Evolutionary conservation across 805 yeast species (phyloP), one percentile per base, ranked within the genome.

Genomic region (Yamadazyma sp.): DNA sequence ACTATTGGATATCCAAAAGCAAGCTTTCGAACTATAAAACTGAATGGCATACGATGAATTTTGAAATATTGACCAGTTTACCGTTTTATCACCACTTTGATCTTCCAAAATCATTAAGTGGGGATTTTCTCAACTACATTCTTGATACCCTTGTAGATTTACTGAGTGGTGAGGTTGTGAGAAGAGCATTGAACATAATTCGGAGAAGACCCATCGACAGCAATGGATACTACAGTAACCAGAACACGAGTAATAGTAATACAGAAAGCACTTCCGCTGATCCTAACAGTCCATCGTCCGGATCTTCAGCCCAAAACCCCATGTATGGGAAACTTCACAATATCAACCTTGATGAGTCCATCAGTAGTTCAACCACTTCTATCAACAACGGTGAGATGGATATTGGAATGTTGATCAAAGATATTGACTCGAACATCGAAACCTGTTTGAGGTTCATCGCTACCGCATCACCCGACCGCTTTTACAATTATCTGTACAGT

Each of bases 401-500:
- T 10, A 18, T 17, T 3, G 8, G 23, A 5, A 17, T 13, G 12
- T 27, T 36, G 6, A 36, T 46, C 2, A 46, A 46, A 9, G 64
- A 61, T 21, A 62, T 68, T 28, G 73, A 68, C 47, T 35, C 39
- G n/a, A 49, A 58, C 37, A 45, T 60, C 12, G 63, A 59, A 42
- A 40, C 55, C 10, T 50, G 62, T 14, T 46, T 65, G 28, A 53
- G 64, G 30, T 67, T 54, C 37, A 41, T 68, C 9, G 67, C 71
- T 1, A 54, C 64, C 1, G 54, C 73, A 3, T 64, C 64, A 42
- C 65, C 73, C 1, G 35, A 32, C 2, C 57, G 56, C 4, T 67
- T 63, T 42, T 58, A 51, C 37, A 41, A 44, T 18, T 67, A 53
- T 37, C 30, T 64, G 7, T 38, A 48, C 20, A 30, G 41, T 1